Evolutionary conservation across 139 green algal genomes (phyloP), one percentile per base, ranked within the genome.

Genomic region (Volvox reticuliferus): DNA sequence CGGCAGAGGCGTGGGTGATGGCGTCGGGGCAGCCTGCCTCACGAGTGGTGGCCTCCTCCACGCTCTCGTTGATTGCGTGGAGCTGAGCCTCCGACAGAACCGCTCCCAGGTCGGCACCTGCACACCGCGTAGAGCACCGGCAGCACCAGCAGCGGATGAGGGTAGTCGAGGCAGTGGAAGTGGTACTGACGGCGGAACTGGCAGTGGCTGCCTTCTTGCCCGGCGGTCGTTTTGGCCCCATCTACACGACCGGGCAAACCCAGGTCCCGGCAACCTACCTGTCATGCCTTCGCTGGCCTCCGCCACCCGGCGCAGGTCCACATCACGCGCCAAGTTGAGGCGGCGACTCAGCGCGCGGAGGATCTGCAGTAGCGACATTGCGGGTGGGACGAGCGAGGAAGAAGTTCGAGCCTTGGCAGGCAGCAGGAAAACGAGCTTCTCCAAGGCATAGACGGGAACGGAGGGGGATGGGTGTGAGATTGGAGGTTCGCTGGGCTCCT

Each of bases 51-150:
- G 65, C 37, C 36, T 16, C 28, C 22, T 97, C 95, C 50, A 99
- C 81, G 28, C 75, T 77, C 65, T 96, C 93, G 89, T 98, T 96
- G 75, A 97, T 96, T 67, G 97, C 97, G 22, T 93, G 90, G 55
- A 99, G 94, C 94, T 98, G 96, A 20, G 97, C 96, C 81, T 99
- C 97, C 9, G 96, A 94, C 68, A 99, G 92, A 30, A 99, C 32
- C 1, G 96, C 96, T 1, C 92, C 90, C 81, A 99, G 92, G 92
- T 99, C 97, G 26, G 97, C 97, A 30, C 96, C 92, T 94, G 84
- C 14, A 28, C 65, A 73, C 21, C 9, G 24, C 73, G 26, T 63
- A 36, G 76, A 36, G 26, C 21, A 62, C 33, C 21, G 32, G 32
- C 33, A 30, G 76, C 19, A 32, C 28, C 28, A 36, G 73, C 73